A percentile compares a stretch with the other conserved stretches of the same genome.
Conservation (phyloP, 768 basidiomycete genomes). For the Hygrophorus pudorinus region DNA sequence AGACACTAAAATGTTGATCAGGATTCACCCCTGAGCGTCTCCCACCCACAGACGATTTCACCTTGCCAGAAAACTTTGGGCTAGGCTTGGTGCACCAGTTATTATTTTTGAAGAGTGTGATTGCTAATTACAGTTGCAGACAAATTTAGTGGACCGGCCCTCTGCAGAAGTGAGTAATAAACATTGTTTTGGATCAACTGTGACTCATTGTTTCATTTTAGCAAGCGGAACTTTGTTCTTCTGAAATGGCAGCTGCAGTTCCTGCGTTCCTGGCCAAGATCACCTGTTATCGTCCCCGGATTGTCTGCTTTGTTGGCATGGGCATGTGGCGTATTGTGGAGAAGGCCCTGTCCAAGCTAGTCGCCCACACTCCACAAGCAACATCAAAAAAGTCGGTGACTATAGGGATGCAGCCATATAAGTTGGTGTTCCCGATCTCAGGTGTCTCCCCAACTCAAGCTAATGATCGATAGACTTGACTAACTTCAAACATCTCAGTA, state of each 20-base stretch:
- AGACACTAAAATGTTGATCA: too few species aligned
- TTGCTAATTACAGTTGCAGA: constrained; percentile 30
- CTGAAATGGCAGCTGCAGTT: constrained; percentile 46
- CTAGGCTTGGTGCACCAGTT: constrained; percentile 54
- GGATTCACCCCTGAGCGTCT: constrained; percentile 49
- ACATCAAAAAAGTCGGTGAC: background rate
- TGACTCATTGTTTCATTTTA: constrained; percentile 11
- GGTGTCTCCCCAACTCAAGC: background rate
- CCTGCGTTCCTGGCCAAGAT: constrained; percentile 55
- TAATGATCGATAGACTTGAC: too few species aligned
- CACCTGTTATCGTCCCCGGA: constrained; percentile 39
- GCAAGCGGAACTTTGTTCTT: constrained; percentile 44
- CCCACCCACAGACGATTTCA: constrained; percentile 47
- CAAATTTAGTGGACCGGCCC: constrained; percentile 64
- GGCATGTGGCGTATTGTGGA: constrained; percentile 39
- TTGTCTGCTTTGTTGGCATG: constrained; percentile 75
- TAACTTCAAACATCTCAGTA: background rate
- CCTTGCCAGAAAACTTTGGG: constrained; percentile 45
- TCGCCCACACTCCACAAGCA: background rate
- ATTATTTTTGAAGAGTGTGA: background rate
- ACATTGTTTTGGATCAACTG: background rate
- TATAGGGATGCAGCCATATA: constrained; percentile 42
- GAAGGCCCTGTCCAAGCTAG: constrained; percentile 7
- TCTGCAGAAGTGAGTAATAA: constrained; percentile 42
- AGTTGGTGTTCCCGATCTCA: constrained; percentile 27